These are phyloP conservation scores for Gracilaria gracilis DNA, from an alignment of 23 red algal species.

Conservation along the genomic window DNA sequence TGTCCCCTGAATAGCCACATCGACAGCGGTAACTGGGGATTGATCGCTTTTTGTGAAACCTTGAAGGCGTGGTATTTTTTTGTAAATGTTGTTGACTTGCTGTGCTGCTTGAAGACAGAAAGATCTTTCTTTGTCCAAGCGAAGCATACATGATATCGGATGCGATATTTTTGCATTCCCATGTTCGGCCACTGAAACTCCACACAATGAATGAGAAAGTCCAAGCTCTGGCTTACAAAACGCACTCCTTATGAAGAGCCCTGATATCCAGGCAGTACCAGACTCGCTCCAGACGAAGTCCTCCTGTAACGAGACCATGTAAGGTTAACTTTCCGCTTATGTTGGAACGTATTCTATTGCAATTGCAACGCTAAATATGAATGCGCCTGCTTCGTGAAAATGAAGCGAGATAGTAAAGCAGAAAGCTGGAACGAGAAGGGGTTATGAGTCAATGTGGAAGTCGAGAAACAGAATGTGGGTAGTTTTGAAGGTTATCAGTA, in stretches of 20 bases:
- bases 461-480: no score
- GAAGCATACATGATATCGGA: not conserved
- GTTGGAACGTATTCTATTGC: not conserved
- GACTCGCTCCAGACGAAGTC: not conserved
- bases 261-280: not conserved
- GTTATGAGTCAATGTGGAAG: no score
- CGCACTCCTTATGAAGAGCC: not conserved
- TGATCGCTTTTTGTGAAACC: slow-evolving; percentile 6
- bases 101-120: slow-evolving; percentile 11
- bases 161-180: not conserved
- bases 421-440: no score
- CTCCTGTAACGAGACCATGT: not conserved
- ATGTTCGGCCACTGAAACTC: not conserved
- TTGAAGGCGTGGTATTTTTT: slow-evolving; percentile 19
- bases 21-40: slow-evolving; percentile 36
- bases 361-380: not conserved
- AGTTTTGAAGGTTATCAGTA: no score
- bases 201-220: not conserved
- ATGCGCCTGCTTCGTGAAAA: no score
- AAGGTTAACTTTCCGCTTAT: not conserved
- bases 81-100: slow-evolving; percentile 5
- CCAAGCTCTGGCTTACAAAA: not conserved
- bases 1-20: slow-evolving; percentile 50
- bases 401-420: no score
- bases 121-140: not conserved